These are phyloP conservation scores for Elsinoe necatrix DNA, from an alignment of 2,329 filamentous ascomycete genomes.

Conservation along the genomic window DNA sequence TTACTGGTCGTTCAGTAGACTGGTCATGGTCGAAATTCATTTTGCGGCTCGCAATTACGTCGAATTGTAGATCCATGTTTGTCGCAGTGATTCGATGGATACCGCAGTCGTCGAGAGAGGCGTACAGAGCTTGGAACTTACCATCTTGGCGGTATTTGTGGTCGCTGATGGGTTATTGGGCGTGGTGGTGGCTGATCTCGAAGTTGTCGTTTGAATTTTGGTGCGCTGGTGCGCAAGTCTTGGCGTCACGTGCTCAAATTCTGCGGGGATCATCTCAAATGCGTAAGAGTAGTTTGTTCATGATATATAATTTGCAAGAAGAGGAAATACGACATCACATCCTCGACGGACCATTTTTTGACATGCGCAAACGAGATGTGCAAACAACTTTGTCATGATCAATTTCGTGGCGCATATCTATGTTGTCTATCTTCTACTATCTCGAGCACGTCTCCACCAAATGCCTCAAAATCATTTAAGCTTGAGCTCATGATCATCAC, in stretches of 20 bases:
- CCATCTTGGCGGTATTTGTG: constrained; percentile 20
- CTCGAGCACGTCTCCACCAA: no score
- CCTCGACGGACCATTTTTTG: no score
- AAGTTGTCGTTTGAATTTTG: constrained; percentile 8
- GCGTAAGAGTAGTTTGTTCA: no score
- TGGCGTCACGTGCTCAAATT: constrained; percentile 7
- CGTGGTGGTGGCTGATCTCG: constrained; percentile 12
- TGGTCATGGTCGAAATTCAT: not conserved
- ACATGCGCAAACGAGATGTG: no score
- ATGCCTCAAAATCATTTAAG: no score
- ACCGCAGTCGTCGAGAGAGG: not conserved
- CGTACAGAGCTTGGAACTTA: constrained; percentile 12
- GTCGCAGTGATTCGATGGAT: not conserved
- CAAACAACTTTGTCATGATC: no score
- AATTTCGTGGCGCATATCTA: no score
- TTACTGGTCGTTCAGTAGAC: not conserved
- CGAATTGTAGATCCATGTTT: not conserved
- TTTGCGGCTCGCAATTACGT: not conserved
- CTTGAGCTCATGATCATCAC: no score
- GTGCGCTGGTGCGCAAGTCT: constrained; percentile 3
- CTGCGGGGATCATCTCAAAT: not conserved
- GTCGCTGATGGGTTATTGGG: constrained; percentile 16
- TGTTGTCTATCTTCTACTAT: no score
- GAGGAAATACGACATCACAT: no score
- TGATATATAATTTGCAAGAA: no score